Conservation (phyloP, 768 basidiomycete species). For the Xerocomus brunneocitrinus region DNA sequence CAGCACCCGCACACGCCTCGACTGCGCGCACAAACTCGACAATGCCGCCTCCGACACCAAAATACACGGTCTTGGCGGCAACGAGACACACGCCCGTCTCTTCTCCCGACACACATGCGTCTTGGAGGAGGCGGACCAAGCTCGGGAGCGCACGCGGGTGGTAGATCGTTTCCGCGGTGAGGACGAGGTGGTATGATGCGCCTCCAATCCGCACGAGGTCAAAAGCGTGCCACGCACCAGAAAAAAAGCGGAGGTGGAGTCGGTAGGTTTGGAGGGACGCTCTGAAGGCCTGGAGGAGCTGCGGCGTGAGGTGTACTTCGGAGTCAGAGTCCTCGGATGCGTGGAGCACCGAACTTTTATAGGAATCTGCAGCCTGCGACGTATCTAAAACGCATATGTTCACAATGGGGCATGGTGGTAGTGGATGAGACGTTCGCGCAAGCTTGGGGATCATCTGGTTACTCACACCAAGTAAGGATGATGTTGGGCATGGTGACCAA, state of each 20-base stretch:
- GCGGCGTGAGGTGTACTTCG: constrained; percentile 62
- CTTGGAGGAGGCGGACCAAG: constrained; percentile 51
- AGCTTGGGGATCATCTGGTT: not conserved
- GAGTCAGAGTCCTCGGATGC: constrained; percentile 29
- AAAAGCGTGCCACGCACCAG: constrained; percentile 75
- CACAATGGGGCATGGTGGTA: not conserved
- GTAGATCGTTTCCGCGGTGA: constrained; percentile 96
- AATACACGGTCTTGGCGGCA: constrained; percentile 89
- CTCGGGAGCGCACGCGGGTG: constrained; percentile 55
- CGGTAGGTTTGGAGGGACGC: constrained; percentile 48
- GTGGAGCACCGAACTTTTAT: constrained; percentile 34
- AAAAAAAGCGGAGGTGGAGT: constrained; percentile 68
- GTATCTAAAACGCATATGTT: constrained; percentile 41
- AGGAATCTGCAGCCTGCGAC: constrained; percentile 51
- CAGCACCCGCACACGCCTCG: not conserved
- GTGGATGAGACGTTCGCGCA: not conserved
- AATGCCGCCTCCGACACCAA: constrained; percentile 91
- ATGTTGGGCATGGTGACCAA: constrained; percentile 79
- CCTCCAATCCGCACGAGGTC: constrained; percentile 30
- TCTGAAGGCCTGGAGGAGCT: constrained; percentile 62
- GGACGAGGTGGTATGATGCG: constrained; percentile 60
- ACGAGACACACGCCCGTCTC: constrained; percentile 55
- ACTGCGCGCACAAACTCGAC: constrained; percentile 65
- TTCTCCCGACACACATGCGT: constrained; percentile 27
- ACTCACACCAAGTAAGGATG: constrained; percentile 78